phyloP scores from a whole-genome alignment of 2,329 filamentous ascomycete species.

The Phialophora verrucosa region DNA sequence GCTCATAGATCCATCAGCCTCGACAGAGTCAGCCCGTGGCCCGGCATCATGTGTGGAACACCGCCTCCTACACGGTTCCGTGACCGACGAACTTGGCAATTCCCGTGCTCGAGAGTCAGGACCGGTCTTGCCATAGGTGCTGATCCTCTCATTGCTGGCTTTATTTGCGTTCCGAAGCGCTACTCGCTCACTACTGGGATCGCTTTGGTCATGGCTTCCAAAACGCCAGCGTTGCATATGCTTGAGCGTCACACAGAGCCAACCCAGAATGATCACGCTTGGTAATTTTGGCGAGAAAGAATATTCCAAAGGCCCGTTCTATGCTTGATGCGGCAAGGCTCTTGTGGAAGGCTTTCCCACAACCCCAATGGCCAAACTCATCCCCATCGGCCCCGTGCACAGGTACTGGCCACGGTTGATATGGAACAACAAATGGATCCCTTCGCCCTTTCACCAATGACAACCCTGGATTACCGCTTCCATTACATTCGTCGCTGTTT shows the following conservation, averaged over 20 bases:
- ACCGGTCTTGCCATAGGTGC: not conserved
- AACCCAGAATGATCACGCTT: not conserved
- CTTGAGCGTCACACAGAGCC: not conserved
- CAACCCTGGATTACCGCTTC: not conserved
- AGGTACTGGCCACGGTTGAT: not conserved
- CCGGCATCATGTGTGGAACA: not conserved
- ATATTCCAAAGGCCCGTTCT: not conserved
- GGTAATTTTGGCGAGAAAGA: not conserved
- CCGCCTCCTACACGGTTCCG: not conserved
- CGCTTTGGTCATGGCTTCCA: not conserved
- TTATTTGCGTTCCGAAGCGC: not conserved
- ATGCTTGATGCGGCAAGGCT: not conserved
- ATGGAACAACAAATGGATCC: not conserved
- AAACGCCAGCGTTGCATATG: not conserved
- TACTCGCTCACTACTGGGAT: not conserved
- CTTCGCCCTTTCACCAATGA: not conserved
- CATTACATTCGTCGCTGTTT: not conserved
- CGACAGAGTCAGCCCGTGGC: not conserved
- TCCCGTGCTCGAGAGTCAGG: not conserved
- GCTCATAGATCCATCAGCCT: not conserved
- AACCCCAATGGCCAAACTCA: not conserved
- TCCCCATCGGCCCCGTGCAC: not conserved
- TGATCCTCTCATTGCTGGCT: not conserved
- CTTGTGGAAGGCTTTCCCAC: not conserved
- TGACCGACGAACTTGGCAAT: not conserved